phyloP scores from a whole-genome alignment of 2,329 filamentous ascomycete genomes.

The Cryphonectria parasitica region DNA sequence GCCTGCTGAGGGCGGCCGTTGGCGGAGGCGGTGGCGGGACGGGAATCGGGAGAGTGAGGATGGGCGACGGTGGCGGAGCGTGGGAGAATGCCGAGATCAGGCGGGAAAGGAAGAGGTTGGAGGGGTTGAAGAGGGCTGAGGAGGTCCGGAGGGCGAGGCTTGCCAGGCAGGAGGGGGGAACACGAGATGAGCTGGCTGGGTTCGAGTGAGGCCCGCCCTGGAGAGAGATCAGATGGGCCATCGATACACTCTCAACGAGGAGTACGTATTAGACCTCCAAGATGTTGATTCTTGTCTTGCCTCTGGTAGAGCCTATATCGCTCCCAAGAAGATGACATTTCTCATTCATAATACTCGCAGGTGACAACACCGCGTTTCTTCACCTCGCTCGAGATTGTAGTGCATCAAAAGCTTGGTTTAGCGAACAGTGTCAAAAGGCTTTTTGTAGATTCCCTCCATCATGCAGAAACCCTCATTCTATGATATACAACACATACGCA shows the following conservation, averaged over 20 bases:
- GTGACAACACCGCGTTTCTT: not conserved
- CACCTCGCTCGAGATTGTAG: not conserved
- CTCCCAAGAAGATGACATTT: not conserved
- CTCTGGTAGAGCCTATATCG: not conserved
- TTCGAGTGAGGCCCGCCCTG: not conserved
- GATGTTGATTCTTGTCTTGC: not conserved
- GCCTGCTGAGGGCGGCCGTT: slow-evolving; percentile 48
- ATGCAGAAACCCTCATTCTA: slow-evolving; percentile 3
- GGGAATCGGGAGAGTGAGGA: slow-evolving; percentile 29
- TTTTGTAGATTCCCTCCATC: slow-evolving; percentile 1
- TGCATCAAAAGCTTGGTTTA: not conserved
- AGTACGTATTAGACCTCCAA: not conserved
- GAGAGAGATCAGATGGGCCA: not conserved
- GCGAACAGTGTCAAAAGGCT: not conserved
- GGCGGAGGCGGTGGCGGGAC: slow-evolving; percentile 32
- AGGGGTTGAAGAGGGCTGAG: slow-evolving; percentile 59
- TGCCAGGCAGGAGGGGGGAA: slow-evolving; percentile 34
- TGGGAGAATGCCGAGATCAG: slow-evolving; percentile 61
- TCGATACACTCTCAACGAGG: not conserved
- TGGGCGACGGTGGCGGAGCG: slow-evolving; percentile 42
- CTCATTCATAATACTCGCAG: not conserved
- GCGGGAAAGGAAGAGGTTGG: slow-evolving; percentile 59
- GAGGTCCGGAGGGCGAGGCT: slow-evolving; percentile 49
- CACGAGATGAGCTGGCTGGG: slow-evolving; percentile 14
- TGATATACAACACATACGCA: slow-evolving; percentile 16